Conservation (phyloP, 768 basidiomycete species). For the Mrakia hoshinonis region DNA sequence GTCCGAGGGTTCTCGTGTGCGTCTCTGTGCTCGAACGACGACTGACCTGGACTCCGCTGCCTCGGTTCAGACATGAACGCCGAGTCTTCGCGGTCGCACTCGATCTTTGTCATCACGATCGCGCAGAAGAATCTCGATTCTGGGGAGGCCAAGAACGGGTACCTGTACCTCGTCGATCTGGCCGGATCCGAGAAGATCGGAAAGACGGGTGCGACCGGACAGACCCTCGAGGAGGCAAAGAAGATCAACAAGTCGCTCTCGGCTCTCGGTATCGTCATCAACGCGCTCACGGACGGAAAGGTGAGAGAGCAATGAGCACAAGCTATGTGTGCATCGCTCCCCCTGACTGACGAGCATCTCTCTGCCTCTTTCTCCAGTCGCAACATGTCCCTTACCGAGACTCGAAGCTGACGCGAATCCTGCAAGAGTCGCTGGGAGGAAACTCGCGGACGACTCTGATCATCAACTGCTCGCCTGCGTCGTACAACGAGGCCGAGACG, state of each 20-base stretch:
- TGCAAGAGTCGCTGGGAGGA: constrained; percentile 96
- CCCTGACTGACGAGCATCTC: not conserved
- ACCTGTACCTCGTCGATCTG: constrained; percentile 92
- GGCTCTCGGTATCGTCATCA: constrained; percentile 98
- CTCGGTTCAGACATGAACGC: constrained; percentile 99
- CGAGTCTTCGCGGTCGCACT: constrained; percentile 96
- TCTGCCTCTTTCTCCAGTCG: constrained; percentile 49
- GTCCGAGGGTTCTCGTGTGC: constrained; percentile 36
- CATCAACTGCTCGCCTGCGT: constrained; percentile 88
- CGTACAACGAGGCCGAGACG: constrained; percentile 95
- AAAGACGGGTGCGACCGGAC: constrained; percentile 97
- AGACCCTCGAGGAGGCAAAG: constrained; percentile 98
- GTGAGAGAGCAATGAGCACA: too few relatives aligned
- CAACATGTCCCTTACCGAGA: constrained; percentile 98
- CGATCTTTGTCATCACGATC: constrained; percentile 96
- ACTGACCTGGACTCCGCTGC: not conserved
- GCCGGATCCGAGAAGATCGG: constrained; percentile 97
- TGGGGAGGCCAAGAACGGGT: constrained; percentile 91
- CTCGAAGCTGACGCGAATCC: constrained; percentile 94
- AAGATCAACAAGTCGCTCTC: constrained; percentile 99
- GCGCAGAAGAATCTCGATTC: constrained; percentile 93
- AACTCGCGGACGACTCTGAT: constrained; percentile 85
- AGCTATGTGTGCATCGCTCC: too few relatives aligned
- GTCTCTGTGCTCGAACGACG: not conserved
- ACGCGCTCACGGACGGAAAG: constrained; percentile 92